phyloP scores from a whole-genome alignment of 192 early-diverging fungal genomes.

The Coemansia nantahalensis region DNA sequence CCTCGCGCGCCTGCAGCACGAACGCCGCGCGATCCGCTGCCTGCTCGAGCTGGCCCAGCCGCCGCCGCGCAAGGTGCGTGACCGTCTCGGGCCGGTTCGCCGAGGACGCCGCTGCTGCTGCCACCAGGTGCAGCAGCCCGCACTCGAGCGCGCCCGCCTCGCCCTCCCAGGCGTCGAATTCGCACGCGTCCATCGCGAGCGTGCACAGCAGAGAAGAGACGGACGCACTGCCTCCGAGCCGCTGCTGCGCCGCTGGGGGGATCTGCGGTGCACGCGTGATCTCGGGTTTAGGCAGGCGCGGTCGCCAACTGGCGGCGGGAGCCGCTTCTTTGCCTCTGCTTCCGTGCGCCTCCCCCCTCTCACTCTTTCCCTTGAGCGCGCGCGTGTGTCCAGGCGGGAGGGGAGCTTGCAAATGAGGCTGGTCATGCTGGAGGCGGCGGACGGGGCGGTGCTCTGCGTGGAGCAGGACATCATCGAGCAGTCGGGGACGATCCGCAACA shows the following conservation, averaged over 20 bases:
- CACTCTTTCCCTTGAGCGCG: too few species aligned
- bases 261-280: too few species aligned
- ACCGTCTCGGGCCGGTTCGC: slow-evolving; percentile 16
- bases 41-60: slow-evolving; percentile 10
- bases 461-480: slow-evolving; percentile 51
- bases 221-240: too few species aligned
- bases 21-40: slow-evolving; percentile 10
- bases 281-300: too few species aligned
- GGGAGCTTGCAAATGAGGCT: too few species aligned
- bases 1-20: slow-evolving; percentile 32
- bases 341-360: too few species aligned
- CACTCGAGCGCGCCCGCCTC: slow-evolving; percentile 13
- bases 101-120: slow-evolving; percentile 13
- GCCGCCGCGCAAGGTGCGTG: slow-evolving; percentile 7
- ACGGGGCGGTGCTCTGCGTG: slow-evolving; percentile 38
- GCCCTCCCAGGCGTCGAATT: slow-evolving; percentile 7
- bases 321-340: too few species aligned
- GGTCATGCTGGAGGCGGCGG: slow-evolving; percentile 40
- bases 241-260: too few species aligned
- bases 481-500: slow-evolving; percentile 48
- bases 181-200: not conserved
- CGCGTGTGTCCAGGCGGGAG: too few species aligned
- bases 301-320: too few species aligned
- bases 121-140: slow-evolving; percentile 14
- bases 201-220: too few species aligned